A percentile compares a stretch with the other conserved stretches of the same genome.
Evolutionary conservation across 441 rosid species (phyloP).

Genomic region (Populus hybrid): DNA sequence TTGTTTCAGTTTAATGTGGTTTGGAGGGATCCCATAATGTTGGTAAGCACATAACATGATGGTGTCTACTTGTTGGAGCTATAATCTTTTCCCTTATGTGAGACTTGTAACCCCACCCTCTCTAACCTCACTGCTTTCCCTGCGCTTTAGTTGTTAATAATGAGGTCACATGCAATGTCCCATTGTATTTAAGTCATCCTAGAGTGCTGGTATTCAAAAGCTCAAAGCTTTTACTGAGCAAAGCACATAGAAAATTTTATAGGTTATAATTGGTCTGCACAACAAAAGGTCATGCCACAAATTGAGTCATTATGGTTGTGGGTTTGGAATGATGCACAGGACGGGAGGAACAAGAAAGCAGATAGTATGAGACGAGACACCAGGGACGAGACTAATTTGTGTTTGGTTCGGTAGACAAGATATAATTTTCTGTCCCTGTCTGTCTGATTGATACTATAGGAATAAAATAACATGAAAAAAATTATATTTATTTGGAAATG

Average conservation of each 20-base stretch:
- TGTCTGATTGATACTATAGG: neutral
- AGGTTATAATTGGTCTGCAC: neutral
- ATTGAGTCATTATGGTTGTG: neutral
- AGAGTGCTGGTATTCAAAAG: slow-evolving; percentile 11
- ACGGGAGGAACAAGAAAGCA: neutral
- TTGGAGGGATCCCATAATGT: neutral
- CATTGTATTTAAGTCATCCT: neutral
- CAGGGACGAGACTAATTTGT: neutral
- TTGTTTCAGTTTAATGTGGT: neutral
- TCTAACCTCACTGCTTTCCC: neutral
- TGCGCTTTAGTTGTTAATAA: neutral
- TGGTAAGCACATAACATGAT: neutral
- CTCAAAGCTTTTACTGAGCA: neutral
- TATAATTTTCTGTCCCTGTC: neutral
- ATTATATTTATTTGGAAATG: neutral
- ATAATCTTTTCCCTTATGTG: neutral
- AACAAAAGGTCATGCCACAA: neutral
- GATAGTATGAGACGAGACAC: neutral
- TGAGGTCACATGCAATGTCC: slow-evolving; percentile 10
- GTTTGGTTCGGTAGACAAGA: neutral
- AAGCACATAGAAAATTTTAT: neutral
- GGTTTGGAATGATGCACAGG: neutral
- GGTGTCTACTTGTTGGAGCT: neutral
- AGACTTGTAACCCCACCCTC: neutral
- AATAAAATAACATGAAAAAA: no score